Evolutionary conservation across 768 basidiomycete genomes (phyloP).

Genomic region (Boletus rufocinnamomeus): DNA sequence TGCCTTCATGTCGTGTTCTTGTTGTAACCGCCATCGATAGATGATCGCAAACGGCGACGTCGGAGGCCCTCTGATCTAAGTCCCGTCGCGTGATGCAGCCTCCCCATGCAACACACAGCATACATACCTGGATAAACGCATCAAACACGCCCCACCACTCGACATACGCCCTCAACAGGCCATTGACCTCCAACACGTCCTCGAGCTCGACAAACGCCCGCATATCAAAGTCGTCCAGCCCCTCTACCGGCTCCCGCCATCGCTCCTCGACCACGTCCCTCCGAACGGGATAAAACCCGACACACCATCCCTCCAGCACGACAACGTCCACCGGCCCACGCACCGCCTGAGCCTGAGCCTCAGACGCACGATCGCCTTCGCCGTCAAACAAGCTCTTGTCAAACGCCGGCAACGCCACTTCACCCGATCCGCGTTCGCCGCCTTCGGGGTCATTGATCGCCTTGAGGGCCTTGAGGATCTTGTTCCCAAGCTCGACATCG

Average conservation of each 20-base stretch:
- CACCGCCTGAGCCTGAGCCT: slow-evolving; percentile 42
- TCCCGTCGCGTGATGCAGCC: not conserved
- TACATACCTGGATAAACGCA: slow-evolving; percentile 65
- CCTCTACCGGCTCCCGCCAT: slow-evolving; percentile 44
- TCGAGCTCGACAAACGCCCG: slow-evolving; percentile 43
- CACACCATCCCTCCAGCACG: slow-evolving; percentile 95
- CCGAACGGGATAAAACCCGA: slow-evolving; percentile 76
- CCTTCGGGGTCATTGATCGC: slow-evolving; percentile 34
- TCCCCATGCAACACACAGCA: not conserved
- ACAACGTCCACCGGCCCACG: slow-evolving; percentile 70
- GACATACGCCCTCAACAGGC: slow-evolving; percentile 57
- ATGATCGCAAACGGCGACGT: slow-evolving; percentile 51
- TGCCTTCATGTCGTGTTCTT: slow-evolving; percentile 88
- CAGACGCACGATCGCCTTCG: slow-evolving; percentile 75
- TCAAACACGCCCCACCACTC: slow-evolving; percentile 73
- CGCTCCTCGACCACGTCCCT: slow-evolving; percentile 49
- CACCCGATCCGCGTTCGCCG: not conserved
- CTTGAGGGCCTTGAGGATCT: slow-evolving; percentile 53
- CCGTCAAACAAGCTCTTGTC: slow-evolving; percentile 84
- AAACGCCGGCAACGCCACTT: slow-evolving; percentile 70
- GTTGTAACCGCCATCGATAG: slow-evolving; percentile 87
- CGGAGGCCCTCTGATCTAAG: slow-evolving; percentile 42
- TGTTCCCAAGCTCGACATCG: slow-evolving; percentile 66
- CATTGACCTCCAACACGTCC: slow-evolving; percentile 66
- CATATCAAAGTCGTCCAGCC: slow-evolving; percentile 36